These are phyloP conservation scores for Closterium sp. DNA, from an alignment of 139 green algal genomes.

Conservation along the genomic window DNA sequence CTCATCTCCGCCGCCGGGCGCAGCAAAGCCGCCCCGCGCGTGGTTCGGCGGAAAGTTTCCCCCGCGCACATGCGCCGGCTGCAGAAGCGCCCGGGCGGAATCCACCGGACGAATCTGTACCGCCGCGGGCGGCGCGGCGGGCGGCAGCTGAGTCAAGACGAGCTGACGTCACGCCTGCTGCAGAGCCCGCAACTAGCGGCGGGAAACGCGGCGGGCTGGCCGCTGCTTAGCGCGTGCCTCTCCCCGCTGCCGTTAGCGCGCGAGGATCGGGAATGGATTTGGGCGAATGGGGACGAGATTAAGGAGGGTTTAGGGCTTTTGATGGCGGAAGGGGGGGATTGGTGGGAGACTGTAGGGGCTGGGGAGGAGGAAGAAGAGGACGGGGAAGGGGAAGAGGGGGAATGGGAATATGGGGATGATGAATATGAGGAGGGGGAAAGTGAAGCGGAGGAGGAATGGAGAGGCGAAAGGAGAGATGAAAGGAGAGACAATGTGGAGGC, in stretches of 20 bases:
- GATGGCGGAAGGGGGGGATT: neutral
- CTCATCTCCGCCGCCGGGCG: neutral
- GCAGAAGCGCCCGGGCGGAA: neutral
- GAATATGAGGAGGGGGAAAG: neutral
- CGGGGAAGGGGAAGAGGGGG: neutral
- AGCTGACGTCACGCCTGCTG: conserved; percentile 1
- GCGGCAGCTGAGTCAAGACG: neutral
- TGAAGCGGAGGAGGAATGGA: neutral
- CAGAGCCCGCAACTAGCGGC: conserved; percentile 15
- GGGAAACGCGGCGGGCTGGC: conserved; percentile 8
- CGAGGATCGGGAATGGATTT: conserved; percentile 7
- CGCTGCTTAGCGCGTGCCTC: conserved; percentile 10
- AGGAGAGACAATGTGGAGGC: too few species aligned
- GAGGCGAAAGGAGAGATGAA: too few species aligned
- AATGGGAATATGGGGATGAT: neutral
- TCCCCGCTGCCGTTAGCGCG: neutral
- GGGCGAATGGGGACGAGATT: conserved; percentile 12
- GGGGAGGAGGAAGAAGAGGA: too few species aligned
- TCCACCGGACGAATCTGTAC: neutral
- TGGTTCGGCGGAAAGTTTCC: neutral
- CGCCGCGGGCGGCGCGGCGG: too few species aligned
- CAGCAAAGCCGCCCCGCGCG: neutral
- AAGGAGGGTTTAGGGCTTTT: conserved; percentile 7
- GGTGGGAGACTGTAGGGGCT: neutral
- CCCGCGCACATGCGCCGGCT: neutral